A percentile compares a stretch with the other conserved stretches of the same genome.
phyloP scores from a whole-genome alignment of 306 rosid species.

The Cajanus cajan region DNA sequence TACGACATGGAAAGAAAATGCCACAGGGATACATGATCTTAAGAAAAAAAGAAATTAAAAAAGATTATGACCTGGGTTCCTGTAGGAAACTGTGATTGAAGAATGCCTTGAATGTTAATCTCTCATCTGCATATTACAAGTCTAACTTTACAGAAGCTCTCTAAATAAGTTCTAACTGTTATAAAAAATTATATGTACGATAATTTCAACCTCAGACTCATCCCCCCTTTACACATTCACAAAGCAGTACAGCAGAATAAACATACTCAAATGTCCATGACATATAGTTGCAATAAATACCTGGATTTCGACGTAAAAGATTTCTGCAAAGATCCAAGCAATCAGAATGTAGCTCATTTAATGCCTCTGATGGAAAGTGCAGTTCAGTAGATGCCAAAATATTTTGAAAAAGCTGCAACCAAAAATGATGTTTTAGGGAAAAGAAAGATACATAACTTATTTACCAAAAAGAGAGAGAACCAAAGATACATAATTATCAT shows the following conservation, averaged over 20 bases:
- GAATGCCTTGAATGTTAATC: slow-evolving; percentile 81
- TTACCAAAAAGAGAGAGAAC: background rate
- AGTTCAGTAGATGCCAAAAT: slow-evolving; percentile 69
- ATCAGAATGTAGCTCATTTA: slow-evolving; percentile 69
- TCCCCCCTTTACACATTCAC: background rate
- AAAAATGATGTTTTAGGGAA: slow-evolving; percentile 26
- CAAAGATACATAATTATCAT: background rate
- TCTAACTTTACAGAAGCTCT: slow-evolving; percentile 33
- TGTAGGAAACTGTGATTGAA: slow-evolving; percentile 69
- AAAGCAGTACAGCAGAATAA: slow-evolving; percentile 2
- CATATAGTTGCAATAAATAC: slow-evolving; percentile 45
- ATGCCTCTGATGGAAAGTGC: slow-evolving; percentile 65
- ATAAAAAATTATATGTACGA: slow-evolving; percentile 13
- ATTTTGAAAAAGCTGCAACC: slow-evolving; percentile 85
- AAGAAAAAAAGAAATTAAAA: background rate
- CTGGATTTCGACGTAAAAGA: slow-evolving; percentile 85
- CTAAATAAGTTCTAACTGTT: slow-evolving; percentile 28
- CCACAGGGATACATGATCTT: background rate
- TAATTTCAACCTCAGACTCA: slow-evolving; percentile 20
- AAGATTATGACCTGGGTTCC: slow-evolving; percentile 57
- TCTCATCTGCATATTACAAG: slow-evolving; percentile 76
- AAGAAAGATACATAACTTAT: background rate
- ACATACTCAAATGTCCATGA: background rate
- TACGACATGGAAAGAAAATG: slow-evolving; percentile 1
- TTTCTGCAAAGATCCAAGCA: slow-evolving; percentile 89